phyloP scores from a whole-genome alignment of 805 yeast genomes.

The Metschnikowia lunata region DNA sequence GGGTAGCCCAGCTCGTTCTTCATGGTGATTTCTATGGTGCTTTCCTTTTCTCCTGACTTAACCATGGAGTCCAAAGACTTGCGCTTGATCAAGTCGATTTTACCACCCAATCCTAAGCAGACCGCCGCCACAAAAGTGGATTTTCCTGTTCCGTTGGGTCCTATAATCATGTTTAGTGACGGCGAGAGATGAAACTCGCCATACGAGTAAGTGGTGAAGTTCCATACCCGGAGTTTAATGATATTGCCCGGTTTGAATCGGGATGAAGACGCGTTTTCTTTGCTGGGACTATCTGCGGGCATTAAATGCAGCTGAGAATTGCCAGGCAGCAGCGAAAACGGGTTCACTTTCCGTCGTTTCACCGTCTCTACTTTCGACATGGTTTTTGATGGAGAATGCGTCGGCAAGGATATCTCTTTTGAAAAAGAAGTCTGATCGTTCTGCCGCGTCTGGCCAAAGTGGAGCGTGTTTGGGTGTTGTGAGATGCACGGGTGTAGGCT shows the following conservation, averaged over 20 bases:
- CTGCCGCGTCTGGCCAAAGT: too few relatives aligned
- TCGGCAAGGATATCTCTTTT: too few relatives aligned
- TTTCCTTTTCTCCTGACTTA: constrained; percentile 53
- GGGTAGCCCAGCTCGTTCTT: constrained; percentile 34
- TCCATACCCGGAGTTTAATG: constrained; percentile 47
- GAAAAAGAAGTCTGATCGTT: too few relatives aligned
- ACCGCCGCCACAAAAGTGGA: constrained; percentile 90
- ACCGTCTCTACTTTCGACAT: background rate
- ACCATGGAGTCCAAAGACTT: constrained; percentile 65
- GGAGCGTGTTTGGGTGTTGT: too few relatives aligned
- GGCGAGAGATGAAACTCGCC: constrained; percentile 80
- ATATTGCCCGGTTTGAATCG: constrained; percentile 42
- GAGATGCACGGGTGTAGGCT: too few relatives aligned
- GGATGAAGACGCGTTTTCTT: background rate
- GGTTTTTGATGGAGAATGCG: too few relatives aligned
- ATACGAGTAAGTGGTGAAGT: constrained; percentile 65
- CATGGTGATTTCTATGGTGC: constrained; percentile 48
- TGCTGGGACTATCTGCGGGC: background rate
- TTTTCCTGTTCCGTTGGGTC: constrained; percentile 96
- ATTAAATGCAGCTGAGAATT: background rate
- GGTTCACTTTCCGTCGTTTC: constrained; percentile 4
- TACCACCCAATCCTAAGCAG: constrained; percentile 84
- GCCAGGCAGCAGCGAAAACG: background rate
- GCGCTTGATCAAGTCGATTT: constrained; percentile 67
- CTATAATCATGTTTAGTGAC: constrained; percentile 82